A percentile compares a stretch with the other conserved stretches of the same genome.
Evolutionary conservation across 345 rosid genomes (phyloP).

Genomic region (Lenwebbia sp.): DNA sequence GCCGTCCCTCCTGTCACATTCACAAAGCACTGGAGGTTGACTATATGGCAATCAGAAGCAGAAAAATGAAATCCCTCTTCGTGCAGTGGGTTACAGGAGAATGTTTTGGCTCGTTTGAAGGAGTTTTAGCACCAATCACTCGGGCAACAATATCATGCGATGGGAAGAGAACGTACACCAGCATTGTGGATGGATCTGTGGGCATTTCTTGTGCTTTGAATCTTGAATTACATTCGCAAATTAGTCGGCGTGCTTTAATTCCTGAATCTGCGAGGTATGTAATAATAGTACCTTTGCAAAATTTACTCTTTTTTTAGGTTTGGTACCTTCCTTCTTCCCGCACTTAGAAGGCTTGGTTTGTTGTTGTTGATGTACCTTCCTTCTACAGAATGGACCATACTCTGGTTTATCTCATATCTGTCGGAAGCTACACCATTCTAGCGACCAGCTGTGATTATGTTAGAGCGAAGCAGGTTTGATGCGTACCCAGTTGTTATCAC

Average conservation of each 20-base stretch:
- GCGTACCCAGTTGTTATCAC: conserved; percentile 14
- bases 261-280: conserved; percentile 12
- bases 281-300: background rate
- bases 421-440: background rate
- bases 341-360: background rate
- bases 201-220: conserved; percentile 16
- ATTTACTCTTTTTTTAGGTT: background rate
- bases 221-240: conserved; percentile 14
- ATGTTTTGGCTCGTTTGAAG: background rate
- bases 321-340: background rate
- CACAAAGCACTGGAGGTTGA: background rate
- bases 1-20: background rate
- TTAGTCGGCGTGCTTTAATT: conserved; percentile 7
- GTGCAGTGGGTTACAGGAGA: conserved; percentile 16
- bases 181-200: conserved; percentile 26
- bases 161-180: conserved; percentile 21
- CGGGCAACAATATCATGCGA: conserved; percentile 33
- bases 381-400: background rate
- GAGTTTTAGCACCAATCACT: conserved; percentile 8
- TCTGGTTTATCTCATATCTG: background rate
- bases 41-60: background rate
- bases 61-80: background rate
- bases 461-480: conserved; percentile 7
- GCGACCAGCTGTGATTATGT: background rate
- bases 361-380: background rate